Base-by-base conservation (phyloP, 176 grass and related monocot genomes). In the Calamus simplicifolius region DNA sequence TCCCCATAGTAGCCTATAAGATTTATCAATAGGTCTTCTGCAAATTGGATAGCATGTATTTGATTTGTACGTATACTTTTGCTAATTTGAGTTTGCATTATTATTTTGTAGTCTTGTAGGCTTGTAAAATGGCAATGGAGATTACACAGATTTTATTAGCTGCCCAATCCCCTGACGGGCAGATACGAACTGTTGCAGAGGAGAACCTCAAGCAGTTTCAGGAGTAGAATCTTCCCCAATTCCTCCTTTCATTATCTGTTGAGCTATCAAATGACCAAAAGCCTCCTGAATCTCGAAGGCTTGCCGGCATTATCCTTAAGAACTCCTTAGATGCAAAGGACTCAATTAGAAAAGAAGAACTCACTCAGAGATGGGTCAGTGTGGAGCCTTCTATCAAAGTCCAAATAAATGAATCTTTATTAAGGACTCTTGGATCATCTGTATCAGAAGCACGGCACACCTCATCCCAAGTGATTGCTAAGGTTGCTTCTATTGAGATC, bases 381-480 rank as follows among this genome's bases (percentile, higher is more conserved):
- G 57, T 95, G 55, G 90, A 95, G 28, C 74, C 48, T 25, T 75
- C 68, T 15, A 71, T 89, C 50, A 89, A 95, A 73, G 54, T 58
- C 25, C 84, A 81, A 79, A 89, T 95, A 52, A 95, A 95, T 62
- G 90, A 95, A 63, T 95, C 80, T 15, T 76, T 95, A 82, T 66
- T 95, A 48, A 72, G 61, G 51, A 95, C 82, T 16, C 74, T 95
- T 73, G 79, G 70, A 73, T 95, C 90, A 58, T 84, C 28, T 0
- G 82, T 84, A 3, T 52, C 64, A 81, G 90, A 86, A 64, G 90
- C 85, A 53, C 81, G 90, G 6, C 90, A 89, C 48, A 76, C 85
- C 31, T 95, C 90, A 57, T 89, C 85, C n/a, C 90, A 95, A 81
- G 85, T 89, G 51, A 81, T 89, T 84, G 90, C 90, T 10, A 95